These are phyloP conservation scores for Collybiopsis luxurians DNA, from an alignment of 768 basidiomycete genomes.

Conservation along the genomic window DNA sequence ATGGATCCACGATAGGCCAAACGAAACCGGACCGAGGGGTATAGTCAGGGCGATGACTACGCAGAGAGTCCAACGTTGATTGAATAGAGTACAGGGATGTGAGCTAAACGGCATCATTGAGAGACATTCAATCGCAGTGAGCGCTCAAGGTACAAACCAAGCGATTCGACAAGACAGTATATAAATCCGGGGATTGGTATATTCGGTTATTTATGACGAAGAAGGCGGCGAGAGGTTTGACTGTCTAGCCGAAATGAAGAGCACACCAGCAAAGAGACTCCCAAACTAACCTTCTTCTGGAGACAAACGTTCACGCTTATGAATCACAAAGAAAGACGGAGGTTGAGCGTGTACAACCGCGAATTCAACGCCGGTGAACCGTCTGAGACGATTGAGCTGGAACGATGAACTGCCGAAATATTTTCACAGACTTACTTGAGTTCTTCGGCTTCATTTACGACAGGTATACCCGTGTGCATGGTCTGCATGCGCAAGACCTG, in stretches of 20 bases:
- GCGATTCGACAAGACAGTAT: conserved; percentile 80
- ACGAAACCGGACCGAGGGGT: conserved; percentile 81
- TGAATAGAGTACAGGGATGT: conserved; percentile 71
- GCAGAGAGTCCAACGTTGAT: conserved; percentile 72
- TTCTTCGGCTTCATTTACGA: conserved; percentile 81
- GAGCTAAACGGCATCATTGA: conserved; percentile 37
- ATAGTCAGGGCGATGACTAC: conserved; percentile 74
- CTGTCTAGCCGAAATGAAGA: conserved; percentile 34
- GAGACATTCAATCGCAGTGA: background rate
- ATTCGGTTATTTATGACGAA: conserved; percentile 89
- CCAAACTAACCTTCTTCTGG: conserved; percentile 71
- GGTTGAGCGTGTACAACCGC: conserved; percentile 78
- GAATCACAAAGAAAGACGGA: conserved; percentile 83
- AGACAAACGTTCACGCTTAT: conserved; percentile 82
- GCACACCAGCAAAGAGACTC: background rate
- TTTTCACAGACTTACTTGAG: conserved; percentile 58
- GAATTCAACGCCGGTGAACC: conserved; percentile 87
- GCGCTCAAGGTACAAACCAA: conserved; percentile 49
- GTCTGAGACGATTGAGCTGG: conserved; percentile 39
- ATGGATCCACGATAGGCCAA: conserved; percentile 76
- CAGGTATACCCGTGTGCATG: conserved; percentile 74
- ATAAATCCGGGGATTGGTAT: conserved; percentile 84
- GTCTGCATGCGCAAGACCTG: conserved; percentile 93
- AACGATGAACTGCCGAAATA: background rate
- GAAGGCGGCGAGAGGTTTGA: conserved; percentile 75